These are phyloP conservation scores for Neoarthrinium moseri DNA, from an alignment of 2,329 filamentous ascomycete species.

Conservation along the genomic window DNA sequence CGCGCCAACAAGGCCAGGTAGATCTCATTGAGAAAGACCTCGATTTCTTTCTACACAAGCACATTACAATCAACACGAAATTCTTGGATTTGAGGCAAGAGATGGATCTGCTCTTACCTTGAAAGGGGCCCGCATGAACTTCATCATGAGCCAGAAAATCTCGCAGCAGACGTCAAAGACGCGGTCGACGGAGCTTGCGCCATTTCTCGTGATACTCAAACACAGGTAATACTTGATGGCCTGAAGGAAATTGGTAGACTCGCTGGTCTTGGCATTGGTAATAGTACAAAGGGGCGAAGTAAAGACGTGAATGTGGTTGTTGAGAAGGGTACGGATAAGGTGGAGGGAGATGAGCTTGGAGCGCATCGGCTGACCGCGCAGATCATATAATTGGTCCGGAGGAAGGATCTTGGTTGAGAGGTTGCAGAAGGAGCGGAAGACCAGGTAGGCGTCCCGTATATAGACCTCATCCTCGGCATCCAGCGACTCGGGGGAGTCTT, in stretches of 20 bases:
- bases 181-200: slow-evolving; percentile 84
- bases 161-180: slow-evolving; percentile 97
- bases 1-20: slow-evolving; percentile 91
- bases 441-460: slow-evolving; percentile 93
- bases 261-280: slow-evolving; percentile 83
- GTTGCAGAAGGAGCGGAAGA: slow-evolving; percentile 97
- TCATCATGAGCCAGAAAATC: slow-evolving; percentile 97
- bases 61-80: slow-evolving; percentile 23
- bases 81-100: background rate
- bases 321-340: slow-evolving; percentile 90
- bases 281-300: slow-evolving; percentile 91
- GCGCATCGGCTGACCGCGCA: slow-evolving; percentile 93
- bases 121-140: slow-evolving; percentile 87
- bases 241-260: slow-evolving; percentile 87
- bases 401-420: slow-evolving; percentile 89
- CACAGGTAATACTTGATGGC: slow-evolving; percentile 97
- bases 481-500: slow-evolving; percentile 58
- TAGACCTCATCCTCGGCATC: slow-evolving; percentile 90
- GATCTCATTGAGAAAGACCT: slow-evolving; percentile 97
- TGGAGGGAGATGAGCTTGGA: slow-evolving; percentile 95
- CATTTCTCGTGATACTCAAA: slow-evolving; percentile 90
- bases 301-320: slow-evolving; percentile 90
- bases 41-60: slow-evolving; percentile 76
- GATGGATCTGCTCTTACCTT: slow-evolving; percentile 61
- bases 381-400: slow-evolving; percentile 87